Percentiles rank a stretch among this genome's conserved stretches.
phyloP scores from a whole-genome alignment of 2,329 filamentous ascomycete genomes.

The Emmonsia crescens region DNA sequence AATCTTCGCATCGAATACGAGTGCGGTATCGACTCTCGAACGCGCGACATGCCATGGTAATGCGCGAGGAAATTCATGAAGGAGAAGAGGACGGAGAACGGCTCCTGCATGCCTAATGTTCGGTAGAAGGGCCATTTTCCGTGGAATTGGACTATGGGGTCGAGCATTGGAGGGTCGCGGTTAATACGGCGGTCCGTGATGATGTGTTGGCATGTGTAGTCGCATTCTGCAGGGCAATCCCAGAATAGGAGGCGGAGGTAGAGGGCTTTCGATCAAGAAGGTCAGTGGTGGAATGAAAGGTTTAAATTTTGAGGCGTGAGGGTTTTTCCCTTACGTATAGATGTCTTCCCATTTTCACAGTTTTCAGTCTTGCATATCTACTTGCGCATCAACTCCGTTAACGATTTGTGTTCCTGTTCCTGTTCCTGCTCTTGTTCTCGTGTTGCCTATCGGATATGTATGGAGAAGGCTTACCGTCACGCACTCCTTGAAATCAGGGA shows the following conservation, averaged over 20 bases:
- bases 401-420: slow-evolving; percentile 6
- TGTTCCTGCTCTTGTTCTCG: slow-evolving; percentile 6
- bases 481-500: slow-evolving; percentile 81
- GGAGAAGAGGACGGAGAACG: slow-evolving; percentile 86
- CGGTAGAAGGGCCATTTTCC: slow-evolving; percentile 97
- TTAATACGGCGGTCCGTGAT: slow-evolving; percentile 62
- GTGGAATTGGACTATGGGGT: slow-evolving; percentile 79
- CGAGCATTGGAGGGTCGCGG: slow-evolving; percentile 50
- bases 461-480: slow-evolving; percentile 52
- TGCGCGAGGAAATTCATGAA: slow-evolving; percentile 85
- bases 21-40: slow-evolving; percentile 59
- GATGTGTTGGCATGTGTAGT: slow-evolving; percentile 95
- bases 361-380: slow-evolving; percentile 63
- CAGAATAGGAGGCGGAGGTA: slow-evolving; percentile 80
- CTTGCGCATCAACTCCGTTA: slow-evolving; percentile 39
- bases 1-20: slow-evolving; percentile 67
- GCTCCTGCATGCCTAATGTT: slow-evolving; percentile 86
- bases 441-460: neutral
- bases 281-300: slow-evolving; percentile 14
- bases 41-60: slow-evolving; percentile 58
- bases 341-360: slow-evolving; percentile 56
- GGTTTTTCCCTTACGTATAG: slow-evolving; percentile 54
- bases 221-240: slow-evolving; percentile 88
- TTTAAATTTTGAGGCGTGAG: slow-evolving; percentile 6
- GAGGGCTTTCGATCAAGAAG: slow-evolving; percentile 48